Conservation (phyloP, 2,329 filamentous ascomycete species). For the Pseudogymnoascus sp. region DNA sequence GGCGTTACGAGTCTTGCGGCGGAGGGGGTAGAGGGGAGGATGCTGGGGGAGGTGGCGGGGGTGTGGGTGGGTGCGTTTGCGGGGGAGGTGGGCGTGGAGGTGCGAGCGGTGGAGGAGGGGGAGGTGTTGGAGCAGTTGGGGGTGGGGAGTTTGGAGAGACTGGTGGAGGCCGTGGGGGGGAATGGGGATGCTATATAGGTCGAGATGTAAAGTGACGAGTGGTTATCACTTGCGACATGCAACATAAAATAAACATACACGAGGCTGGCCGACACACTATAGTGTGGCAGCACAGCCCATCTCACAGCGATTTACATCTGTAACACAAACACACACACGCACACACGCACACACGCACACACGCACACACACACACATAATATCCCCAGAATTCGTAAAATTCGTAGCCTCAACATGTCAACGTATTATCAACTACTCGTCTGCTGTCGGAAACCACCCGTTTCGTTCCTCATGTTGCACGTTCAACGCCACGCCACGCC, state of each 20-base stretch:
- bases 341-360: too few relatives aligned
- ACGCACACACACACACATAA: background rate
- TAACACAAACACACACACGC: background rate
- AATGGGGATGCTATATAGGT: background rate
- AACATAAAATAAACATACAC: background rate
- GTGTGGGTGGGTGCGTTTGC: slow-evolving; percentile 18
- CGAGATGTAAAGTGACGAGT: background rate
- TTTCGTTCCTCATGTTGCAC: background rate
- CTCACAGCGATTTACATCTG: background rate
- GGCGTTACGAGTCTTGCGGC: slow-evolving; percentile 60
- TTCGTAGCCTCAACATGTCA: background rate
- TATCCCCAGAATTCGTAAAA: background rate
- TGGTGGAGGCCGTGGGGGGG: background rate
- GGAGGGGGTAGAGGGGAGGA: slow-evolving; percentile 5
- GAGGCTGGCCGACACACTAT: background rate
- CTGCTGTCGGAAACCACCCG: background rate
- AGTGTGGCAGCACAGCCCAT: background rate
- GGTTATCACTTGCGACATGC: background rate
- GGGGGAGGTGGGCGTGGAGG: slow-evolving; percentile 13
- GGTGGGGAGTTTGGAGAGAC: slow-evolving; percentile 8
- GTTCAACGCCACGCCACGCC: background rate
- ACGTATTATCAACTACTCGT: background rate
- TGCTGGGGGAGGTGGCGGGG: slow-evolving; percentile 12
- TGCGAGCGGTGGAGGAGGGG: slow-evolving; percentile 9
- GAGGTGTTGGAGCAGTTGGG: slow-evolving; percentile 13